Evolutionary conservation across 2,329 filamentous ascomycete genomes (phyloP).

Genomic region (Xylaria sp.): DNA sequence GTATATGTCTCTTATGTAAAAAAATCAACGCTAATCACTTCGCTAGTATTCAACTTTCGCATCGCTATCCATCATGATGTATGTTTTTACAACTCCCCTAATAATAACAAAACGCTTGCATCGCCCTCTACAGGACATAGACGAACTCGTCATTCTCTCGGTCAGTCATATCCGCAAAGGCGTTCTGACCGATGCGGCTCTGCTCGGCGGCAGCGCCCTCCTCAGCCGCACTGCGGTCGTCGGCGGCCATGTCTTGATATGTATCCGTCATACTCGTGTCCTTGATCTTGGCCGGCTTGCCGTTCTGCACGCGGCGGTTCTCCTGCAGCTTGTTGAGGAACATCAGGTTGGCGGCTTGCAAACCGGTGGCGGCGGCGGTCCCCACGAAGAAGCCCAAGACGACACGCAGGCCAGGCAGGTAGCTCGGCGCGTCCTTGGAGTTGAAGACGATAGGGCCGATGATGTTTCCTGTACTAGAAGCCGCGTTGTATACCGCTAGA

Average conservation of each 20-base stretch:
- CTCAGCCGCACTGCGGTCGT: conserved; percentile 50
- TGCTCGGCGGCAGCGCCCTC: conserved; percentile 11
- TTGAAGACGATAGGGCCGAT: conserved; percentile 73
- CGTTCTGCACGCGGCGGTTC: conserved; percentile 64
- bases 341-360: conserved; percentile 66
- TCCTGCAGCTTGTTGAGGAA: conserved; percentile 68
- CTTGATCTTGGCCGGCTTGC: conserved; percentile 68
- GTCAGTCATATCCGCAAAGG: conserved; percentile 71
- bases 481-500: conserved; percentile 68
- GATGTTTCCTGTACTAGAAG: conserved; percentile 72
- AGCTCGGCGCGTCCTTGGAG: conserved; percentile 66
- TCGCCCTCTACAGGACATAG: conserved; percentile 36
- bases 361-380: conserved; percentile 61
- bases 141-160: conserved; percentile 76
- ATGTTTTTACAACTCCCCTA: background rate
- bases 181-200: conserved; percentile 58
- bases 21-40: conserved; percentile 4
- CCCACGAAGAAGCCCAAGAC: conserved; percentile 66
- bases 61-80: background rate
- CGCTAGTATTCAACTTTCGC: background rate
- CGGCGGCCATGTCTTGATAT: conserved; percentile 56
- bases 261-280: conserved; percentile 70
- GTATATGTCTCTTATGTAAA: background rate
- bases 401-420: conserved; percentile 66
- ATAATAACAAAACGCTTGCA: background rate